Percentiles rank a stretch among this genome's conserved stretches.
These are phyloP conservation scores for Begonia loranthoides DNA, from an alignment of 306 rosid genomes.

Conservation along the genomic window DNA sequence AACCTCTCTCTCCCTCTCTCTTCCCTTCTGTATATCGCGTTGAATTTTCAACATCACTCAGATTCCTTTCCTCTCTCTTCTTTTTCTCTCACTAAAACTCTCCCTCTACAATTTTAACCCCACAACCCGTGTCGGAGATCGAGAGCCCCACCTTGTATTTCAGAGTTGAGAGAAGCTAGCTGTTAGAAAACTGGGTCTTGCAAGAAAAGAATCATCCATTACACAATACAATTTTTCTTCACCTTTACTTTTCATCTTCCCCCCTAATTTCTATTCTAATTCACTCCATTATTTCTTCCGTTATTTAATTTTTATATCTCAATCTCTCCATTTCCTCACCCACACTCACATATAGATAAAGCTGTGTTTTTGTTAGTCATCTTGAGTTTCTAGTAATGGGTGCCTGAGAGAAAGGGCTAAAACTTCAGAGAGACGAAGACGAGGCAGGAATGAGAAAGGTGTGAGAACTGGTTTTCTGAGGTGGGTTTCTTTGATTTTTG, in stretches of 20 bases:
- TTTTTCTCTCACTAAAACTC: background rate
- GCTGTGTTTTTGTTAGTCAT: constrained; percentile 6
- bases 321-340: constrained; percentile 4
- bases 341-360: background rate
- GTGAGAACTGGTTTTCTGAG: constrained; percentile 6
- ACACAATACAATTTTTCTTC: constrained; percentile 1
- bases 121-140: constrained; percentile 7
- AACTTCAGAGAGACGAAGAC: constrained; percentile 5
- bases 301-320: constrained; percentile 8
- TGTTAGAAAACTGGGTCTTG: constrained; percentile 15
- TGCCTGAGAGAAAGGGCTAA: constrained; percentile 8
- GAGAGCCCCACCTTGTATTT: constrained; percentile 13
- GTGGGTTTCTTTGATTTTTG: constrained; percentile 10
- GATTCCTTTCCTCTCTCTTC: constrained; percentile 5
- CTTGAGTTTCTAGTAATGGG: constrained; percentile 4
- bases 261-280: background rate
- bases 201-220: constrained; percentile 18
- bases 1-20: background rate
- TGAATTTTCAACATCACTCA: constrained; percentile 3
- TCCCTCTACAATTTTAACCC: constrained; percentile 3
- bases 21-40: constrained; percentile 9
- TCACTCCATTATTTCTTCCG: background rate
- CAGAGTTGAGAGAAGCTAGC: constrained; percentile 10
- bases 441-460: constrained; percentile 3
- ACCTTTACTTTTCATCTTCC: background rate